phyloP scores from a whole-genome alignment of 495 filamentous ascomycete genomes.

The Margaritispora aquatica region DNA sequence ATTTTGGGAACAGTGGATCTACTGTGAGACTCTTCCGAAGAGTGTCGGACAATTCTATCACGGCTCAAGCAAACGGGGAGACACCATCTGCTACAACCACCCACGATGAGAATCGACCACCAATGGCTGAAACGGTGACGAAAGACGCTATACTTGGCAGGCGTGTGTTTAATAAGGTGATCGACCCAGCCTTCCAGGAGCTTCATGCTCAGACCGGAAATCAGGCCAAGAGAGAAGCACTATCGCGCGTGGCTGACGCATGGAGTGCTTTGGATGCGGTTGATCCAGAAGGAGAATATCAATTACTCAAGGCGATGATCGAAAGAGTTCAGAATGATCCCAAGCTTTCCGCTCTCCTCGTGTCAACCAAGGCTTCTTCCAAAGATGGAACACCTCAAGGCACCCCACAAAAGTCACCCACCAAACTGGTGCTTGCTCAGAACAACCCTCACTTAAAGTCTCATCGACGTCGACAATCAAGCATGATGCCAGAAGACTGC shows the following conservation, averaged over 20 bases:
- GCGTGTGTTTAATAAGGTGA: slow-evolving; percentile 67
- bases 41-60: slow-evolving; percentile 62
- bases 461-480: slow-evolving; percentile 62
- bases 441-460: slow-evolving; percentile 82
- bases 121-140: slow-evolving; percentile 43
- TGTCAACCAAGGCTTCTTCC: slow-evolving; percentile 30
- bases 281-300: slow-evolving; percentile 87
- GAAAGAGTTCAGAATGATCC: slow-evolving; percentile 38
- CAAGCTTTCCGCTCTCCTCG: slow-evolving; percentile 43
- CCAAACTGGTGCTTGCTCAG: slow-evolving; percentile 69
- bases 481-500: slow-evolving; percentile 29
- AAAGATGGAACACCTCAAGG: slow-evolving; percentile 24
- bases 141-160: slow-evolving; percentile 79
- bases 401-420: slow-evolving; percentile 19
- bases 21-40: slow-evolving; percentile 87
- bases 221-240: slow-evolving; percentile 69
- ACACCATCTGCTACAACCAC: slow-evolving; percentile 9
- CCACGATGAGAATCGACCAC: slow-evolving; percentile 24
- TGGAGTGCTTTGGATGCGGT: slow-evolving; percentile 78
- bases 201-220: slow-evolving; percentile 71
- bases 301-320: slow-evolving; percentile 55
- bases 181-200: slow-evolving; percentile 79
- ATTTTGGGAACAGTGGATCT: slow-evolving; percentile 83
- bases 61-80: slow-evolving; percentile 16
- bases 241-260: slow-evolving; percentile 73